phyloP scores from a whole-genome alignment of 179 eudicot species.

The Beta corolliflora region DNA sequence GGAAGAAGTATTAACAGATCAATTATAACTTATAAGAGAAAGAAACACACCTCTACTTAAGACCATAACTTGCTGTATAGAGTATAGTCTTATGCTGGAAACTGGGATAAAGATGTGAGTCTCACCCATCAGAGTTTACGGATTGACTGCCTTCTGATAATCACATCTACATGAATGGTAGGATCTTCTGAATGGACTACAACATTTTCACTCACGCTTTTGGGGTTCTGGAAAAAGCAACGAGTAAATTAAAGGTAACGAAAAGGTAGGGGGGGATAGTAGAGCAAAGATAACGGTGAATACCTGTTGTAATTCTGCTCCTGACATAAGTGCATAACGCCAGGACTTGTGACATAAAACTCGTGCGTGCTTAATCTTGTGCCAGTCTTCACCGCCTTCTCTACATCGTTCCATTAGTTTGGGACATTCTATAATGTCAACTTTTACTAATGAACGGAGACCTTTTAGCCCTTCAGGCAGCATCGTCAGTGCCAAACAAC shows the following conservation, averaged over 20 bases:
- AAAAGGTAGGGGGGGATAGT: not conserved
- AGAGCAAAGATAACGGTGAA: not conserved
- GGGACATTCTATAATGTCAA: slow-evolving; percentile 16
- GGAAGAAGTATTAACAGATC: too few species aligned
- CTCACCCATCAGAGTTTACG: not conserved
- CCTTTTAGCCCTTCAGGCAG: not conserved
- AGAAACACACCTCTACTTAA: too few species aligned
- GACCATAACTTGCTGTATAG: too few species aligned
- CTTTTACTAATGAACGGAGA: not conserved
- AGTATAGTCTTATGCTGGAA: not conserved
- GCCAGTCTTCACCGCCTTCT: slow-evolving; percentile 17
- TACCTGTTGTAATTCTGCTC: slow-evolving; percentile 5
- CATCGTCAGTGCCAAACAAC: not conserved
- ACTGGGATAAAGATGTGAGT: not conserved
- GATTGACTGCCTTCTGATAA: not conserved
- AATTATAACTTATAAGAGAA: too few species aligned
- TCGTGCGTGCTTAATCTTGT: slow-evolving; percentile 8
- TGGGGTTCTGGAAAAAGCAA: not conserved
- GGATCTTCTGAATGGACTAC: not conserved
- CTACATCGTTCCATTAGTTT: slow-evolving; percentile 6
- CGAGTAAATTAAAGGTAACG: not conserved
- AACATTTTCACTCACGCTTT: not conserved
- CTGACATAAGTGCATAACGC: slow-evolving; percentile 14
- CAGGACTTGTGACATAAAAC: slow-evolving; percentile 13
- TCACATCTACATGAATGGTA: slow-evolving; percentile 4